Percentiles rank a stretch among this genome's conserved stretches.
phyloP scores from a whole-genome alignment of 345 rosid genomes.

The Lepidium aucheri region DNA sequence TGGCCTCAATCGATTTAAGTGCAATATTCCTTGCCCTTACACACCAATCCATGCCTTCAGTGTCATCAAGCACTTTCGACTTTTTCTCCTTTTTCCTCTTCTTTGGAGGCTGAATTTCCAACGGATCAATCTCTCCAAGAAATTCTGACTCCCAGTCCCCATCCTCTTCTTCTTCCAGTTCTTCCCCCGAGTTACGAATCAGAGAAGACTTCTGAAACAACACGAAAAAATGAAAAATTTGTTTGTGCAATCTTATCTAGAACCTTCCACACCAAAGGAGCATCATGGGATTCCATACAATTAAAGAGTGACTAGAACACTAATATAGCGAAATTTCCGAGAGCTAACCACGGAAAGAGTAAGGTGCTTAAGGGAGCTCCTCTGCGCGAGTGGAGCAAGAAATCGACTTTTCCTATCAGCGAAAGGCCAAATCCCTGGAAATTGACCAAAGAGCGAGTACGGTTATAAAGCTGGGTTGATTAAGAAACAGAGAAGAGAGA shows the following conservation, averaged over 20 bases:
- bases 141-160: slow-evolving; percentile 68
- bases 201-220: slow-evolving; percentile 11
- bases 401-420: slow-evolving; percentile 1
- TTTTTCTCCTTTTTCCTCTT: slow-evolving; percentile 46
- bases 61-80: slow-evolving; percentile 41
- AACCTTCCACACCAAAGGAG: not conserved
- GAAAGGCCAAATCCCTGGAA: slow-evolving; percentile 9
- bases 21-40: slow-evolving; percentile 70
- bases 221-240: not conserved
- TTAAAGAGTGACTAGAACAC: too few relatives aligned
- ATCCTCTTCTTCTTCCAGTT: slow-evolving; percentile 16
- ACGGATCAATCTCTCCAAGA: slow-evolving; percentile 63
- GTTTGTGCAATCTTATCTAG: slow-evolving; percentile 20
- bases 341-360: slow-evolving; percentile 20
- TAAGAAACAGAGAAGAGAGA: slow-evolving; percentile 1
- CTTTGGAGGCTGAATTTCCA: slow-evolving; percentile 50
- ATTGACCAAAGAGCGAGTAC: not conserved
- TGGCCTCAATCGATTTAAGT: slow-evolving; percentile 60
- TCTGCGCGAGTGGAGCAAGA: not conserved
- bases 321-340: not conserved
- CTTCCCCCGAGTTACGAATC: slow-evolving; percentile 21
- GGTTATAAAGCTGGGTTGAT: not conserved
- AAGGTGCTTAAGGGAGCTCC: not conserved
- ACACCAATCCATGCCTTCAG: slow-evolving; percentile 92
- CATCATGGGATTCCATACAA: not conserved